Evolutionary conservation across 768 basidiomycete species (phyloP).

Genomic region (Russula lepida): DNA sequence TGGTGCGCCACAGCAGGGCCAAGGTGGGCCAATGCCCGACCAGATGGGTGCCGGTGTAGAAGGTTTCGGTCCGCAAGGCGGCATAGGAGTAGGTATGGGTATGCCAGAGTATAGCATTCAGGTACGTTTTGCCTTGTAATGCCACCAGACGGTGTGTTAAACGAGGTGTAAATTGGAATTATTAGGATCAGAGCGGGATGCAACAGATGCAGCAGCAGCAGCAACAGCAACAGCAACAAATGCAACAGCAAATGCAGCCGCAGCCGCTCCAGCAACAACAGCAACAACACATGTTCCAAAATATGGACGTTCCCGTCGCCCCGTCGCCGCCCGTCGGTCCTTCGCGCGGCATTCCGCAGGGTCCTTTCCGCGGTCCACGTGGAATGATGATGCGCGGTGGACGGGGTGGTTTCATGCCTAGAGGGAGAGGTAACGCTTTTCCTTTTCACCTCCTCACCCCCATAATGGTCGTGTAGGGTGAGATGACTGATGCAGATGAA

Average conservation of each 20-base stretch:
- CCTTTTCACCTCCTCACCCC: neutral
- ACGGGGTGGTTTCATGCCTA: constrained; percentile 34
- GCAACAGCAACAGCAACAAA: constrained; percentile 30
- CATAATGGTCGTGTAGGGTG: neutral
- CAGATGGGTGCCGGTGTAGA: constrained; percentile 19
- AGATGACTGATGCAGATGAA: neutral
- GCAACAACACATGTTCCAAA: constrained; percentile 49
- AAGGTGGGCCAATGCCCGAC: constrained; percentile 19
- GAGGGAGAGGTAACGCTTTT: constrained; percentile 32
- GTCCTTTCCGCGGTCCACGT: constrained; percentile 37
- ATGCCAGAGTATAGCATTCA: constrained; percentile 58
- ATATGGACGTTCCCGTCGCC: constrained; percentile 47
- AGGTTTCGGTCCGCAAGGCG: constrained; percentile 13
- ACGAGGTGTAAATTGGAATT: neutral
- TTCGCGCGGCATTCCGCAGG: constrained; percentile 26
- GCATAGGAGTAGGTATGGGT: constrained; percentile 23
- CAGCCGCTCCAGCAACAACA: constrained; percentile 32
- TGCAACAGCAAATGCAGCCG: constrained; percentile 24
- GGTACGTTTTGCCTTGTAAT: constrained; percentile 36
- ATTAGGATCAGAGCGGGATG: constrained; percentile 34
- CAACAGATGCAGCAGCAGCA: constrained; percentile 24
- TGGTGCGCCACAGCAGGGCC: constrained; percentile 21
- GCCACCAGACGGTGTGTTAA: neutral
- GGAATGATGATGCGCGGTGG: constrained; percentile 37
- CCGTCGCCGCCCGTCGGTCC: constrained; percentile 36